Evolutionary conservation across 495 filamentous ascomycete species (phyloP).

Genomic region (Penicillium tannophilum): DNA sequence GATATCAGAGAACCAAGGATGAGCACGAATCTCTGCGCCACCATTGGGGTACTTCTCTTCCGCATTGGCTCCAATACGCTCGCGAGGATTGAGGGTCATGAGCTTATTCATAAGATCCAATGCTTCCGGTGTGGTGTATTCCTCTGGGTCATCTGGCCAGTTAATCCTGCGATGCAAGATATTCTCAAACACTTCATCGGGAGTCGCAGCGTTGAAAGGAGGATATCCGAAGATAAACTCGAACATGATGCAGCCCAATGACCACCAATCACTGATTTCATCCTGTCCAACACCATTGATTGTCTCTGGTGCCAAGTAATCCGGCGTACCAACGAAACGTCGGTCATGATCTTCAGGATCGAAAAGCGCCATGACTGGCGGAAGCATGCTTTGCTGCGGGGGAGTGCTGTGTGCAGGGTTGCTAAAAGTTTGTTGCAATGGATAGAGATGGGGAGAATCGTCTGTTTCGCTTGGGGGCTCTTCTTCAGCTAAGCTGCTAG

Average conservation of each 20-base stretch:
- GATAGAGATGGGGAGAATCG: slow-evolving; percentile 70
- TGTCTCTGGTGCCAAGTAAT: slow-evolving; percentile 96
- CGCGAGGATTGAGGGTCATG: slow-evolving; percentile 76
- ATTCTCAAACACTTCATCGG: slow-evolving; percentile 95
- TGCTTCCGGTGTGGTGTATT: slow-evolving; percentile 78
- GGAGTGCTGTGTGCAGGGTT: slow-evolving; percentile 59
- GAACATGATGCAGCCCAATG: slow-evolving; percentile 94
- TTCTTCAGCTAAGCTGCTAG: slow-evolving; percentile 62
- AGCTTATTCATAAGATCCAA: slow-evolving; percentile 92
- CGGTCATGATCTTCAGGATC: slow-evolving; percentile 93
- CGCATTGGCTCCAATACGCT: slow-evolving; percentile 81
- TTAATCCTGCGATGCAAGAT: slow-evolving; percentile 86
- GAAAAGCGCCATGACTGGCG: slow-evolving; percentile 93
- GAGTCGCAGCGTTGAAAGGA: slow-evolving; percentile 88
- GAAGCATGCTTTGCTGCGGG: slow-evolving; percentile 79
- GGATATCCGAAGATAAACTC: slow-evolving; percentile 93
- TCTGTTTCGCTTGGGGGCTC: slow-evolving; percentile 67
- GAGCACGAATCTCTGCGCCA: slow-evolving; percentile 84
- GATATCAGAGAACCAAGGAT: slow-evolving; percentile 85
- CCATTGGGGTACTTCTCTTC: slow-evolving; percentile 77
- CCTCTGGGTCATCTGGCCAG: slow-evolving; percentile 76
- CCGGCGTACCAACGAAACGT: slow-evolving; percentile 93
- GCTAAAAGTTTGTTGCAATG: slow-evolving; percentile 62
- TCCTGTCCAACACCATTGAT: slow-evolving; percentile 94
- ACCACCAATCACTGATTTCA: slow-evolving; percentile 99